Percentiles rank a stretch among this genome's conserved stretches.
These are phyloP conservation scores for Claviceps purpurea DNA, from an alignment of 2,329 filamentous ascomycete genomes.

Conservation along the genomic window DNA sequence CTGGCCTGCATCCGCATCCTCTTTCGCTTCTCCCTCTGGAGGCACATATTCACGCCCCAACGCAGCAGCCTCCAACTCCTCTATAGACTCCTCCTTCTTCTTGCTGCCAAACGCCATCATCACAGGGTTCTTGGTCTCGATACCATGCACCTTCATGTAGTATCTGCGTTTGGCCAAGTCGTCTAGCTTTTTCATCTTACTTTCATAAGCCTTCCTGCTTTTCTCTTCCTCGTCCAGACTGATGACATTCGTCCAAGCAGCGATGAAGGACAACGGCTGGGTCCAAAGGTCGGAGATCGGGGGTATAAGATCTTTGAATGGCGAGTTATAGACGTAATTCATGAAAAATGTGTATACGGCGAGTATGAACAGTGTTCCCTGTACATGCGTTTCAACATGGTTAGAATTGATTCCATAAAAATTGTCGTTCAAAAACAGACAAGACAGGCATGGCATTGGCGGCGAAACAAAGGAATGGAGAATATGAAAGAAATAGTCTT, in stretches of 20 bases:
- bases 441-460: neutral
- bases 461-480: neutral
- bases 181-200: slow-evolving; percentile 59
- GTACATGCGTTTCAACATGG: neutral
- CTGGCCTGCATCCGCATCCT: neutral
- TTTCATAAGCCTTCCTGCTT: slow-evolving; percentile 54
- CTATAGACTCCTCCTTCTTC: slow-evolving; percentile 21
- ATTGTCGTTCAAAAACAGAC: no score
- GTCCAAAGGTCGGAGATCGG: slow-evolving; percentile 52
- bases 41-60: slow-evolving; percentile 22
- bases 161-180: slow-evolving; percentile 78
- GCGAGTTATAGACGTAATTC: slow-evolving; percentile 68
- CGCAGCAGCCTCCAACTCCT: slow-evolving; percentile 22
- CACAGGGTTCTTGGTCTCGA: slow-evolving; percentile 50
- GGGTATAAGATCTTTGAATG: slow-evolving; percentile 68
- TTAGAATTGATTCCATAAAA: neutral
- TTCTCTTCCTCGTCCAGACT: slow-evolving; percentile 63
- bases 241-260: slow-evolving; percentile 57
- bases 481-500: neutral
- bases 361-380: slow-evolving; percentile 56
- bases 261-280: slow-evolving; percentile 55
- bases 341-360: slow-evolving; percentile 60
- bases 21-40: slow-evolving; percentile 14
- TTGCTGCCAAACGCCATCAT: slow-evolving; percentile 28
- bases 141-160: slow-evolving; percentile 75